Evolutionary conservation across 371 early-diverging fungal species (phyloP).

Genomic region (Mucor indicus): DNA sequence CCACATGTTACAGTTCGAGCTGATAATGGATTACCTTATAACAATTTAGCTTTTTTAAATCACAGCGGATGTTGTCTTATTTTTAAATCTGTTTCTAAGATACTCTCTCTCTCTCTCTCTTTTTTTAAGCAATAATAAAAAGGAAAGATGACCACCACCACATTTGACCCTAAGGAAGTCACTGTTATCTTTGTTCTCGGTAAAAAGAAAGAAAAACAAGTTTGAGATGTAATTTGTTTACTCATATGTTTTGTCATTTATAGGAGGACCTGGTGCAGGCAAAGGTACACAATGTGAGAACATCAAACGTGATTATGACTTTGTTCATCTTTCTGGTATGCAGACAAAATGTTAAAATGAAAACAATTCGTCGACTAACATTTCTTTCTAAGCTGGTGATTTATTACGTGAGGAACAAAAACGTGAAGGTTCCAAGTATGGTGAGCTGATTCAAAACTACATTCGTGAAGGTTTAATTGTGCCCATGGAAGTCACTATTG

Average conservation of each 20-base stretch:
- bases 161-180: slow-evolving; percentile 46
- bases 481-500: slow-evolving; percentile 93
- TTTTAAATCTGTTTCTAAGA: too few species aligned
- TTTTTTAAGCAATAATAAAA: slow-evolving; percentile 4
- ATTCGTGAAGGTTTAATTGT: slow-evolving; percentile 95
- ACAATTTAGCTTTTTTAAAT: not conserved
- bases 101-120: not conserved
- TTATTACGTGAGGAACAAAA: slow-evolving; percentile 90
- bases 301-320: slow-evolving; percentile 86
- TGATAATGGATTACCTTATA: too few species aligned
- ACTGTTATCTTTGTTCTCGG: slow-evolving; percentile 79
- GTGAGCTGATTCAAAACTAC: slow-evolving; percentile 84
- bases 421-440: slow-evolving; percentile 81
- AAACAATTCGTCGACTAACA: not conserved
- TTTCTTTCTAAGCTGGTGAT: slow-evolving; percentile 77
- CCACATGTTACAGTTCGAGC: too few species aligned
- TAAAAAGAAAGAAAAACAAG: slow-evolving; percentile 24
- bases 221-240: not conserved
- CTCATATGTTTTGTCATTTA: slow-evolving; percentile 1
- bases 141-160: slow-evolving; percentile 9
- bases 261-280: slow-evolving; percentile 85
- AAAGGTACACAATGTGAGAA: slow-evolving; percentile 95
- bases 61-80: too few species aligned
- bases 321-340: slow-evolving; percentile 90
- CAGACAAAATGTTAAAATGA: not conserved